Evolutionary conservation across 371 early-diverging fungal genomes (phyloP), one percentile per base, ranked within the genome.

Genomic region (Mycotypha africana): DNA sequence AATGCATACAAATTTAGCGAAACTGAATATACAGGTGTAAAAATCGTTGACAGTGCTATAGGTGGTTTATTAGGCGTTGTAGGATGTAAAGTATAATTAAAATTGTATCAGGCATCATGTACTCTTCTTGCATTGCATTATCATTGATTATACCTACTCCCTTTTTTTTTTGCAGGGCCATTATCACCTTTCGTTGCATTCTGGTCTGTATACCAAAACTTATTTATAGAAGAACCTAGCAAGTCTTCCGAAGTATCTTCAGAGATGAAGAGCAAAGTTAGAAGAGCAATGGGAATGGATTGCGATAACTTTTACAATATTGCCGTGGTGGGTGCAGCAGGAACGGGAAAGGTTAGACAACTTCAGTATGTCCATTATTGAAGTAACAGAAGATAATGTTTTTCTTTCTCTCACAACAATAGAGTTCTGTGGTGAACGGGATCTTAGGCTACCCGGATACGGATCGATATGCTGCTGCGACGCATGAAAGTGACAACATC

Each of bases 391-490:
- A n/a, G n/a, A n/a, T n/a, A n/a, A n/a, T n/a, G n/a, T n/a, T n/a
- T n/a, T n/a, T n/a, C n/a, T n/a, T n/a, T n/a, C n/a, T n/a, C n/a
- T n/a, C n/a, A n/a, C n/a, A n/a, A n/a, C 2, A 21, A 45, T 26
- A 71, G 74, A 67, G 70, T 23, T 67, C 74, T 8, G 38, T 70
- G 11, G 62, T 70, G 23, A 74, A 74, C 49, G 74, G 70, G 5
- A 62, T 70, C 5, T 45, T 70, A 45, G 74, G 74, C 2, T 62
- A 63, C 32, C 56, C 51, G 15, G 74, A 74, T 31, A 54, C 30
- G 12, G 58, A 62, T 49, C 42, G 39, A 8, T 48, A 60, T 38
- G 65, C 74, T 11, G 74, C 74, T 2, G 32, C 45, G n/a, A n/a
- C n/a, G n/a, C n/a, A n/a, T n/a, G n/a, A n/a, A n/a, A n/a, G n/a